These are phyloP conservation scores for Cercospora zeina DNA, from an alignment of 2,329 filamentous ascomycete species.

Conservation along the genomic window DNA sequence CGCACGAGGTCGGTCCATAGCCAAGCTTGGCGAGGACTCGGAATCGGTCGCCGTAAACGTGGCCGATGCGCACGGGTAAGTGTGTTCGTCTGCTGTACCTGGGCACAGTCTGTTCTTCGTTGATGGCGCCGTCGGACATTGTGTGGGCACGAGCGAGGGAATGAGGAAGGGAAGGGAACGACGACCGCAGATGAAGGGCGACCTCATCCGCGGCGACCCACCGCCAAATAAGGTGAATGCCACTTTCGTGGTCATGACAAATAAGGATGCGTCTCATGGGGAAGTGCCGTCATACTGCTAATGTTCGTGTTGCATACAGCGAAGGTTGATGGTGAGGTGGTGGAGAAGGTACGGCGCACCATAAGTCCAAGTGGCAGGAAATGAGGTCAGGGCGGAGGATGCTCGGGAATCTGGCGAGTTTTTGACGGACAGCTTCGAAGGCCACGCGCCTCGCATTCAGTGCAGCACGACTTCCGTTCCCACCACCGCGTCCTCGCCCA, in stretches of 20 bases:
- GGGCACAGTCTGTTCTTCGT: slow-evolving; percentile 23
- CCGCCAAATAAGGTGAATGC: background rate
- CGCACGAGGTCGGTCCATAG: slow-evolving; percentile 40
- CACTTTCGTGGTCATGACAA: background rate
- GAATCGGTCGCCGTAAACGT: slow-evolving; percentile 40
- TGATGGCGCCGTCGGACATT: background rate
- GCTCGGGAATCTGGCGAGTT: slow-evolving; percentile 2
- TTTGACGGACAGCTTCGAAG: background rate
- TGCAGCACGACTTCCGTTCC: background rate
- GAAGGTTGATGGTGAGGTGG: background rate
- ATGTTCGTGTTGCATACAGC: background rate
- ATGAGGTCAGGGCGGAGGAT: slow-evolving; percentile 2
- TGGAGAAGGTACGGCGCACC: background rate
- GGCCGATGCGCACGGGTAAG: slow-evolving; percentile 41
- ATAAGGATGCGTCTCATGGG: background rate
- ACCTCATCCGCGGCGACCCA: background rate
- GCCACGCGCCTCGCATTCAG: background rate
- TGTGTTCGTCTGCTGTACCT: slow-evolving; percentile 35
- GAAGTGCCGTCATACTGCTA: no score
- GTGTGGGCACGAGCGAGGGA: background rate
- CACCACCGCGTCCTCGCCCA: background rate
- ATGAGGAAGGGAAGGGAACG: background rate
- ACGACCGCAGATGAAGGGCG: background rate
- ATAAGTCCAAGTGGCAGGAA: background rate
- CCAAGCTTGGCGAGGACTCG: slow-evolving; percentile 47